Evolutionary conservation across 2,329 filamentous ascomycete genomes (phyloP), one percentile per base, ranked within the genome.

Genomic region (Fusarium camptoceras): DNA sequence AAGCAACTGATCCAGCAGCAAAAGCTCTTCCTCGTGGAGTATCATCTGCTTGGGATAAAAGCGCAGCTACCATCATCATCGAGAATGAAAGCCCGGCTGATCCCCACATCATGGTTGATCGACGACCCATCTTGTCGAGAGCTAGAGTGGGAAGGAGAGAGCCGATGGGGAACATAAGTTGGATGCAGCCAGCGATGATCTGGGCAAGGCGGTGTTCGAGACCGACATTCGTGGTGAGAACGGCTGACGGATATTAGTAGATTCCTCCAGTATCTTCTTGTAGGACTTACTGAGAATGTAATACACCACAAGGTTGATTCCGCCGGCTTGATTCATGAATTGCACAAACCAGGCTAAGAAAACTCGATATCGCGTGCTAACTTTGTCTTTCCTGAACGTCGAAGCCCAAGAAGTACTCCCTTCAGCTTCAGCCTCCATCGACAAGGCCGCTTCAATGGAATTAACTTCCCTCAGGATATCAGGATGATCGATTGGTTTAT

Each of bases 261-360:
- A 7, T 5, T 2, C 1, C 3, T 8, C 20, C 2, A 8, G n/a
- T 7, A 6, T 9, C 0, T 0, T 34, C 31, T 6, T 6, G 0
- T 3, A 2, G 5, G 5, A 54, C 66, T 57, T 6, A 81, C 79
- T 14, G 41, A 74, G 71, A 3, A 79, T 76, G 6, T 76, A 79
- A 48, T 82, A 78, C 42, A 85, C 81, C 0, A 83, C 78, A 0
- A 83, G 48, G 74, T 86, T 86, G 60, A 85, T 83, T 1, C 84
- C 83, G 7, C 80, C 79, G 50, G 83, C 78, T 61, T 87, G 85
- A 51, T 87, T 73, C 59, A 74, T 73, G 1, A 71, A 73, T 20
- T 73, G 66, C 1, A 73, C 64, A 4, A 54, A 57, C 68, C 69
- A 72, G 4, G 71, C 66, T 18, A 74, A 15, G 5, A 72, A 53